phyloP scores from a whole-genome alignment of 169 alveolate species.

The Plasmodium coatneyi region DNA sequence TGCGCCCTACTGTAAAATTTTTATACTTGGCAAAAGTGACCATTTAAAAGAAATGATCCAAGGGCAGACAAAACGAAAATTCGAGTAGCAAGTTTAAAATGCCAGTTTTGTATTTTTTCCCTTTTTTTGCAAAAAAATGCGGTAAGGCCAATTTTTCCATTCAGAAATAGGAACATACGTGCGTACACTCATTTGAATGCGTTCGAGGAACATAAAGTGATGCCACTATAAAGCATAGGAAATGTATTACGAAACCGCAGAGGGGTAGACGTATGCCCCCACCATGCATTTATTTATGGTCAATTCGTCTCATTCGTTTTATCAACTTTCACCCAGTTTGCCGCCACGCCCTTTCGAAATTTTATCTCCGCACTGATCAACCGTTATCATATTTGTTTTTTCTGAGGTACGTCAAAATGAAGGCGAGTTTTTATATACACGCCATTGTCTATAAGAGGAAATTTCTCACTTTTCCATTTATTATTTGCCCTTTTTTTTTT shows the following conservation, averaged over 20 bases:
- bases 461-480: background rate
- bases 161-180: background rate
- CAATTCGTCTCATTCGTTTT: background rate
- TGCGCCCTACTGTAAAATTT: background rate
- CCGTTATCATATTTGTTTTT: background rate
- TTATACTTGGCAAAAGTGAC: background rate
- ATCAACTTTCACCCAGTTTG: background rate
- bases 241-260: background rate
- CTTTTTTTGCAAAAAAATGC: background rate
- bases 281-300: background rate
- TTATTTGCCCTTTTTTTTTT: background rate
- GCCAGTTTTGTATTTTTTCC: background rate
- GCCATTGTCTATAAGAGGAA: background rate
- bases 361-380: background rate
- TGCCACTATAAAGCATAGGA: background rate
- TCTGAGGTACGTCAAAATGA: background rate
- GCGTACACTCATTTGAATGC: background rate
- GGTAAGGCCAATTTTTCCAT: background rate
- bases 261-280: background rate
- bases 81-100: background rate
- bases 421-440: background rate
- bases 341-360: background rate
- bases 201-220: background rate
- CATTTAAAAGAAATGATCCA: background rate
- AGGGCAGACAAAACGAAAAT: background rate